A percentile compares a stretch with the other conserved stretches of the same genome.
These are phyloP conservation scores for Candida endomychidarum DNA, from an alignment of 805 yeast species.

Conservation along the genomic window DNA sequence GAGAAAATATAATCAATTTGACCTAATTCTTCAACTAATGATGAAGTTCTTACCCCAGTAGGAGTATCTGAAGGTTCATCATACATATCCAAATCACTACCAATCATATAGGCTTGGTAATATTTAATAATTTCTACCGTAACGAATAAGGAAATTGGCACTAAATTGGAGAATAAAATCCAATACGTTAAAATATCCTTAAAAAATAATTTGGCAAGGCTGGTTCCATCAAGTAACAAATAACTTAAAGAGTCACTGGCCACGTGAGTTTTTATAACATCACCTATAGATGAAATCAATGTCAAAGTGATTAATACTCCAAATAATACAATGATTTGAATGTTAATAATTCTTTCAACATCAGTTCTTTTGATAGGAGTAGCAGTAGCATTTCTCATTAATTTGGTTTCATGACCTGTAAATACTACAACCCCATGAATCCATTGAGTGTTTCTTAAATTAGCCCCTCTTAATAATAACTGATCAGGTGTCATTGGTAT, in stretches of 20 bases:
- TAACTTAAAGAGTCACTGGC: conserved; percentile 58
- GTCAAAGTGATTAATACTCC: conserved; percentile 73
- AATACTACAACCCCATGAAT: conserved; percentile 89
- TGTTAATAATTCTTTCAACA: conserved; percentile 90
- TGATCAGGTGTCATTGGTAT: conserved; percentile 89
- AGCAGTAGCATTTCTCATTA: conserved; percentile 98
- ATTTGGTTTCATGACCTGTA: conserved; percentile 97
- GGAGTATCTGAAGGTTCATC: conserved; percentile 88
- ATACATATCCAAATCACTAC: conserved; percentile 93
- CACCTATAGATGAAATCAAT: conserved; percentile 82
- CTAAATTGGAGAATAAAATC: conserved; percentile 94
- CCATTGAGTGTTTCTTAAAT: conserved; percentile 92
- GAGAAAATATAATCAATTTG: conserved; percentile 95
- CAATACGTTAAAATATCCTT: conserved; percentile 88
- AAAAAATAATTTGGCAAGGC: conserved; percentile 70
- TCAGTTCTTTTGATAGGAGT: conserved; percentile 97
- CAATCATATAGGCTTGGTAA: conserved; percentile 91
- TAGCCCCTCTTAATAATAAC: conserved; percentile 90
- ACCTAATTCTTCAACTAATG: conserved; percentile 94
- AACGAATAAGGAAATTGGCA: conserved; percentile 95
- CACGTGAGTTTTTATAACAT: conserved; percentile 68
- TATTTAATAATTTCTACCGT: conserved; percentile 95
- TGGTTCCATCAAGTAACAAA: conserved; percentile 66
- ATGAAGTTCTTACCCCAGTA: conserved; percentile 90
- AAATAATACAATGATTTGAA: conserved; percentile 87